Evolutionary conservation across 1,284 basidiomycete genomes (phyloP).

Genomic region (Malassezia yamatoensis): DNA sequence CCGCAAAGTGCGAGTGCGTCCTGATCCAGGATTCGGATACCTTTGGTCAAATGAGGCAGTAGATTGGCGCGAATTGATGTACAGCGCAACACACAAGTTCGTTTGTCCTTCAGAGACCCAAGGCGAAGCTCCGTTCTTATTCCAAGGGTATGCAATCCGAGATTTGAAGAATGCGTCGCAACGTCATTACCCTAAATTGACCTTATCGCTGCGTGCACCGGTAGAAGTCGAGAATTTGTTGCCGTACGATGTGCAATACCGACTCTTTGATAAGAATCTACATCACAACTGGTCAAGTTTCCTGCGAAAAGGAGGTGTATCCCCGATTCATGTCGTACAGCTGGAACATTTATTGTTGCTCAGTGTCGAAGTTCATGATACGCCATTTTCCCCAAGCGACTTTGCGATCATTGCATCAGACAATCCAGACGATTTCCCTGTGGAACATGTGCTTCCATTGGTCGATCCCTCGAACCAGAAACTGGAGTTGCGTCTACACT

Average conservation of each 20-base stretch:
- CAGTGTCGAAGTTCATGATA: conserved; percentile 68
- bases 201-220: conserved; percentile 79
- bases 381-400: conserved; percentile 90
- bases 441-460: conserved; percentile 64
- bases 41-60: conserved; percentile 76
- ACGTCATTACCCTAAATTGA: conserved; percentile 64
- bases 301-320: conserved; percentile 81
- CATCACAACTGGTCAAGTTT: conserved; percentile 75
- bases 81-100: conserved; percentile 65
- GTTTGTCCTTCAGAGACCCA: conserved; percentile 73
- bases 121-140: conserved; percentile 81
- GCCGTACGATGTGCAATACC: conserved; percentile 89
- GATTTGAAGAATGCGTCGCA: conserved; percentile 59
- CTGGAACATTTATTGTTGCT: conserved; percentile 85
- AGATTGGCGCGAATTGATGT: conserved; percentile 77
- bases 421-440: conserved; percentile 76
- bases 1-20: conserved; percentile 74
- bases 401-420: conserved; percentile 96
- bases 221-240: conserved; percentile 92
- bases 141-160: conserved; percentile 82
- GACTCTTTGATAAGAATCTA: conserved; percentile 86
- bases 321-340: conserved; percentile 94
- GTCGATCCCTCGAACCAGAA: conserved; percentile 68
- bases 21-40: conserved; percentile 90
- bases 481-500: conserved; percentile 74